These are phyloP conservation scores for Trypanosoma melophagium DNA, from an alignment of 208 protist species.

Conservation along the genomic window DNA sequence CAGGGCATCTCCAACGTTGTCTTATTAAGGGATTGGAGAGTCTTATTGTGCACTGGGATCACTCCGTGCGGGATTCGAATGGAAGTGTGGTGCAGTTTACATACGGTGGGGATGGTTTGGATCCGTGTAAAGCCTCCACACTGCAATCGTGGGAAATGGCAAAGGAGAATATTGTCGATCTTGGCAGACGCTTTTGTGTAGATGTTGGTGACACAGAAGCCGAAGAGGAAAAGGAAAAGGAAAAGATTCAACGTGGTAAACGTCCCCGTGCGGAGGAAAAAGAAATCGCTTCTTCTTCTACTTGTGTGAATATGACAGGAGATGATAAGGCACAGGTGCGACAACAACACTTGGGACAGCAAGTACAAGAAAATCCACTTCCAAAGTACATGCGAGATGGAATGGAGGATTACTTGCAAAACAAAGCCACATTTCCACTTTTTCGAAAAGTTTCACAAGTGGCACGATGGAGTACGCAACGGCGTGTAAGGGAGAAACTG, in stretches of 20 bases:
- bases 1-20: slow-evolving; percentile 98
- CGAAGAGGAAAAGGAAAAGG: background rate
- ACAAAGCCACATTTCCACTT: slow-evolving; percentile 63
- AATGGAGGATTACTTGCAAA: slow-evolving; percentile 54
- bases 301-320: background rate
- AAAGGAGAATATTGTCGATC: slow-evolving; percentile 78
- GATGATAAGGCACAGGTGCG: slow-evolving; percentile 11
- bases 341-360: slow-evolving; percentile 33
- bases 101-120: slow-evolving; percentile 98
- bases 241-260: slow-evolving; percentile 13
- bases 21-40: slow-evolving; percentile 97
- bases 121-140: slow-evolving; percentile 93
- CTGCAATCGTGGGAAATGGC: slow-evolving; percentile 92
- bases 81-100: slow-evolving; percentile 96
- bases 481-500: slow-evolving; percentile 54
- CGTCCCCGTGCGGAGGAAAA: slow-evolving; percentile 8
- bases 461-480: slow-evolving; percentile 59
- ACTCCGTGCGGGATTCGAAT: slow-evolving; percentile 94
- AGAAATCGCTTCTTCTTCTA: background rate
- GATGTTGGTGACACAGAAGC: slow-evolving; percentile 26
- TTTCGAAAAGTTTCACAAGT: slow-evolving; percentile 82
- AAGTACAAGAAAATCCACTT: slow-evolving; percentile 52
- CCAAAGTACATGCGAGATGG: slow-evolving; percentile 40
- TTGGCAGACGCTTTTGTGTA: slow-evolving; percentile 59
- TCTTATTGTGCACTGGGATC: slow-evolving; percentile 93